Conservation (phyloP, 345 rosid species). For the Euclidium syriacum region DNA sequence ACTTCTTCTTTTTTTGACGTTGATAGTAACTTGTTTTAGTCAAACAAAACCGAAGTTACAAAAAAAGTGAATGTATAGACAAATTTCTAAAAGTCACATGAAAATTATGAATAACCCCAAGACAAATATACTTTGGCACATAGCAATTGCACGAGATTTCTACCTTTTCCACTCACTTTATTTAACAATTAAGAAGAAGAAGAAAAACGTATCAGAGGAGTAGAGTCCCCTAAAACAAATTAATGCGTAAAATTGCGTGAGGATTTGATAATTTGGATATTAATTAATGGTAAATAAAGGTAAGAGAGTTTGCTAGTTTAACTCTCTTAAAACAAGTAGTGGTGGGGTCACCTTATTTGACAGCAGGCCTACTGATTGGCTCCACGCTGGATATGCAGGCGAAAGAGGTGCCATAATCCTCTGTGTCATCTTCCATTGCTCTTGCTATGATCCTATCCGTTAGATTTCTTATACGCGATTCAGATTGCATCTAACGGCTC, state of each 20-base stretch:
- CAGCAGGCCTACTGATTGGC: conserved; percentile 22
- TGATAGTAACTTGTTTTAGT: too few relatives aligned
- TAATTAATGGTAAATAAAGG: not conserved
- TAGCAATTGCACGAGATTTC: not conserved
- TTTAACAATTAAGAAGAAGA: not conserved
- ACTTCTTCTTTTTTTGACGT: too few relatives aligned
- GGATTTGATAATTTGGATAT: not conserved
- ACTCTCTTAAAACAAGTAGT: conserved; percentile 4
- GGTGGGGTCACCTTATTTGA: conserved; percentile 20
- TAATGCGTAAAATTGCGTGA: not conserved
- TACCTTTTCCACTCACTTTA: not conserved
- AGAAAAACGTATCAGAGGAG: not conserved
- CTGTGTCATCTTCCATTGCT: not conserved
- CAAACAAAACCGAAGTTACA: too few relatives aligned
- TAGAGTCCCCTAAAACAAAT: not conserved
- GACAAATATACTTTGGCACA: not conserved
- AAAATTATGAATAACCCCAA: conserved; percentile 2
- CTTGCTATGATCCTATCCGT: not conserved
- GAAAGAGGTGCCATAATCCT: conserved; percentile 10
- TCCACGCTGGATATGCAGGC: conserved; percentile 27
- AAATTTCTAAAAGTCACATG: conserved; percentile 3
- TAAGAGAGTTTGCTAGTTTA: not conserved
- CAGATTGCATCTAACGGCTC: conserved; percentile 22
- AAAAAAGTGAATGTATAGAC: too few relatives aligned
- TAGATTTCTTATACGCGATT: not conserved